Conservation (phyloP, 768 basidiomycete genomes). For the Mycena floridula region DNA sequence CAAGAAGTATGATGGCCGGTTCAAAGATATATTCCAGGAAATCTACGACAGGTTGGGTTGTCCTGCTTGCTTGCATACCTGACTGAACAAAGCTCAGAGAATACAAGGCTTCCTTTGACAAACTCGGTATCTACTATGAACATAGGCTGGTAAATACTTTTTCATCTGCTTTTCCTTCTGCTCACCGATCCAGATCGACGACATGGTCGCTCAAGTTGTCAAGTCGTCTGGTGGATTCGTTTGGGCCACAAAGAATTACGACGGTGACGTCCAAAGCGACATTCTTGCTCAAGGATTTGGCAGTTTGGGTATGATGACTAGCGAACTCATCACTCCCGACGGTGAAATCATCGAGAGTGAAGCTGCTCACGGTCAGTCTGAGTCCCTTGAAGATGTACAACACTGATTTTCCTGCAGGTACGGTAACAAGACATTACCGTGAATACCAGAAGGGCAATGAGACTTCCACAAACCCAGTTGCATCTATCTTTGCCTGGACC, state of each 20-base stretch:
- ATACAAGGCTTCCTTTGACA: constrained; percentile 70
- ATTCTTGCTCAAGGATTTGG: constrained; percentile 98
- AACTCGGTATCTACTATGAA: constrained; percentile 79
- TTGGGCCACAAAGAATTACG: constrained; percentile 73
- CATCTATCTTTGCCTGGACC: constrained; percentile 98
- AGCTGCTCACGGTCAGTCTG: constrained; percentile 77
- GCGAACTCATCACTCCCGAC: constrained; percentile 91
- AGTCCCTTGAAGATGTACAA: neutral
- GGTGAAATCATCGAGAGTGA: constrained; percentile 91
- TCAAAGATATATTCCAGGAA: constrained; percentile 99
- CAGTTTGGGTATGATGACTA: constrained; percentile 96
- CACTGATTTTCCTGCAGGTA: constrained; percentile 34
- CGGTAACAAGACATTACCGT: constrained; percentile 94
- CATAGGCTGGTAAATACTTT: no score
- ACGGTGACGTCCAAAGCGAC: constrained; percentile 85
- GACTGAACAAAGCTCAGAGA: constrained; percentile 37
- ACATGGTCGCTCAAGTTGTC: constrained; percentile 98
- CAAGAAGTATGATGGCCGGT: constrained; percentile 97
- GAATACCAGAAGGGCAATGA: constrained; percentile 97
- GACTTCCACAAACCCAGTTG: constrained; percentile 98
- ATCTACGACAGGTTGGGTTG: constrained; percentile 64
- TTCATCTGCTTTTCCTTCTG: no score
- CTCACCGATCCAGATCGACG: no score
- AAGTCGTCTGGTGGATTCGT: constrained; percentile 94
- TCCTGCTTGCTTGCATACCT: neutral